Base-by-base conservation (phyloP, 768 basidiomycete species). In the Phanerochaete carnosa region DNA sequence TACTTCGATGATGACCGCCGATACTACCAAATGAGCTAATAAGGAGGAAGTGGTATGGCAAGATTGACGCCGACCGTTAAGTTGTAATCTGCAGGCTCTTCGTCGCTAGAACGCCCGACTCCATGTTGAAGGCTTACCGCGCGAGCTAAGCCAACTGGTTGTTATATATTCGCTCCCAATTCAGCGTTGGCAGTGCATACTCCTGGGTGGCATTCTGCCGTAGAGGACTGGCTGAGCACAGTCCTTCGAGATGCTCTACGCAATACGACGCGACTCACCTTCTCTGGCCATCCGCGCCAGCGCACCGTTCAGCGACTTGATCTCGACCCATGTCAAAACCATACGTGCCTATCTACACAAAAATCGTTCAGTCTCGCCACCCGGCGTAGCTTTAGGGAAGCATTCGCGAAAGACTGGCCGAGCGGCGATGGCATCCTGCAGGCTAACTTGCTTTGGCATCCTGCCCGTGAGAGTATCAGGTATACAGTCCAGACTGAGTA, bases 121-220 rank as follows among this genome's bases (percentile, higher is more conserved):
- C 95, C 92, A 98, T 98, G 75, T 99, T 98, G 79, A 94, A 98
- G 25, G 92, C 88, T 73, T 98, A 96, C 72, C 98, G 97, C 29
- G 90, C 80, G 16, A 99, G 81, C 73, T 97, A 94, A 9, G 86
- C 81, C 39, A 98, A 82, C 73, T 99, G 97, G 15, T 80, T 81
- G 72, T 99, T 97, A 75, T 96, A 96, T 92, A 98, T 88, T 75
- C 86, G 83, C 80, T 94, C 97, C 78, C 98, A 97, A 75, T 94
- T 94, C 45, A 99, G 80, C 2, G 92, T 92, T 49, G 93, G 83
- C 59, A 98, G 75, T 1, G 97, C 97, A 19, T 97, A 86, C 73
- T 95, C 89, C 73, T 96, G 92, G 39, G 98, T 90, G 2, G 97
- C 95, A 62, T 81, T 79, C 95, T 97, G 70, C 23, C 11, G 7